Base-by-base conservation (phyloP, 768 basidiomycete species). In the Neoboletus subvelutipes region DNA sequence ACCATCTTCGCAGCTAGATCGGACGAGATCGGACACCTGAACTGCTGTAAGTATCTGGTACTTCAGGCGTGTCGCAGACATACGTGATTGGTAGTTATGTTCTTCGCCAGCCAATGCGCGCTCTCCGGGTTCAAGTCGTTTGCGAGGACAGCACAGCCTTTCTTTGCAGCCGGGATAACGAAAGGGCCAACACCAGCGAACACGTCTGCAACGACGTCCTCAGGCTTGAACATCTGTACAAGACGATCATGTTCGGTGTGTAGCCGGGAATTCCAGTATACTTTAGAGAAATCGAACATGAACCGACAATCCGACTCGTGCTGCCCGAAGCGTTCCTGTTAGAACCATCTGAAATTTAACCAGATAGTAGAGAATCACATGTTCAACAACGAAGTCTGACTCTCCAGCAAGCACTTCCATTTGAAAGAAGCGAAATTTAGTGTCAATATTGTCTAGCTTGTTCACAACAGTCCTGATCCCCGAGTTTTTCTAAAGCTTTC, bases 171-270 rank as follows among this genome's bases (percentile, higher is more conserved):
- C 4, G 97, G 97, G 8, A 98, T 73, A 9, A 92, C 90, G 69
- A 99, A 99, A 0, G 97, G 97, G 2, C 97, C 97, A 2, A 99
- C 95, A 15, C 97, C 97, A 1, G 97, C 97, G 70, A 98, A 95
- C 31, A 92, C 94, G 69, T 99, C 97, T 4, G 86, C 94, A 24
- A 98, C 73, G 20, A 98, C 83, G 51, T 93, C 92, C 26, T 85
- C 79, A 0, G 86, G 83, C 28, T 79, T 69, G 73, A 98, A 95
- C 36, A 79, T 62, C 18, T 80, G 70, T 41, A 98, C 90, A 17
- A 99, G 78, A 3, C 95, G 87, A 28, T 86, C 84, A 67, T 99
- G 97, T 68, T 99, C 97, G 5, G 86, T 85, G 55, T 93, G 90
- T 36, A 99, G 76, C 37, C 97, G 86, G 17, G 95, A 96, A 76